These are phyloP conservation scores for Wickerhamiella shivajii DNA, from an alignment of 805 yeast species.

Conservation along the genomic window DNA sequence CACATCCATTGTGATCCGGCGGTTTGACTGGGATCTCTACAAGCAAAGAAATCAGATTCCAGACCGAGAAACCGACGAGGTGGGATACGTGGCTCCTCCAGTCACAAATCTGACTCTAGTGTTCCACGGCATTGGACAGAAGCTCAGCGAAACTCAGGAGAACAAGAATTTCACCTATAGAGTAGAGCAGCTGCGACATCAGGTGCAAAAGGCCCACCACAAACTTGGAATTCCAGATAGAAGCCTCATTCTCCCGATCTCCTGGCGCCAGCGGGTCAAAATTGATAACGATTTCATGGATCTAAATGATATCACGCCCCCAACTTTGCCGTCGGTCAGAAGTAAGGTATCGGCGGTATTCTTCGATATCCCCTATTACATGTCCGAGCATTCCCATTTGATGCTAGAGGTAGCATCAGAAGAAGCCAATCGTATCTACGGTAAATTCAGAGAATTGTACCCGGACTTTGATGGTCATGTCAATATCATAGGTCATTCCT, in stretches of 20 bases:
- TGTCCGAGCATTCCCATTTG: slow-evolving; percentile 50
- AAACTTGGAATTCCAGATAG: background rate
- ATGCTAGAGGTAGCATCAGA: slow-evolving; percentile 52
- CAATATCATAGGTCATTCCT: slow-evolving; percentile 71
- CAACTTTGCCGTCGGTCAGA: slow-evolving; percentile 63
- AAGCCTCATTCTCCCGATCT: slow-evolving; percentile 45
- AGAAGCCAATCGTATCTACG: slow-evolving; percentile 58
- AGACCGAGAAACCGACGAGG: slow-evolving; percentile 19
- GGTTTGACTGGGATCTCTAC: slow-evolving; percentile 24
- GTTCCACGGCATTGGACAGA: slow-evolving; percentile 91
- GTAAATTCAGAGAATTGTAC: slow-evolving; percentile 44
- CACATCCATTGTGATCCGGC: slow-evolving; percentile 17
- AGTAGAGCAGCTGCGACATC: slow-evolving; percentile 26
- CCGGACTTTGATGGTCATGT: slow-evolving; percentile 48
- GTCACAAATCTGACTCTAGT: slow-evolving; percentile 59
- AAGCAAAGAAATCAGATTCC: slow-evolving; percentile 18
- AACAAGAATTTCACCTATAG: slow-evolving; percentile 77
- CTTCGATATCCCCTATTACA: slow-evolving; percentile 66
- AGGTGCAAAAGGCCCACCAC: slow-evolving; percentile 15
- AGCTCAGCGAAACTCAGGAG: slow-evolving; percentile 63
- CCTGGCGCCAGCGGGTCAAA: slow-evolving; percentile 63
- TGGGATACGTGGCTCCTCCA: slow-evolving; percentile 22
- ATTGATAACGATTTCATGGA: slow-evolving; percentile 33
- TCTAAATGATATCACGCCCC: slow-evolving; percentile 56
- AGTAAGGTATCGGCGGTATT: slow-evolving; percentile 72